Evolutionary conservation across 1,284 basidiomycete genomes (phyloP), one percentile per base, ranked within the genome.

Genomic region (Neonothopanus nambi): DNA sequence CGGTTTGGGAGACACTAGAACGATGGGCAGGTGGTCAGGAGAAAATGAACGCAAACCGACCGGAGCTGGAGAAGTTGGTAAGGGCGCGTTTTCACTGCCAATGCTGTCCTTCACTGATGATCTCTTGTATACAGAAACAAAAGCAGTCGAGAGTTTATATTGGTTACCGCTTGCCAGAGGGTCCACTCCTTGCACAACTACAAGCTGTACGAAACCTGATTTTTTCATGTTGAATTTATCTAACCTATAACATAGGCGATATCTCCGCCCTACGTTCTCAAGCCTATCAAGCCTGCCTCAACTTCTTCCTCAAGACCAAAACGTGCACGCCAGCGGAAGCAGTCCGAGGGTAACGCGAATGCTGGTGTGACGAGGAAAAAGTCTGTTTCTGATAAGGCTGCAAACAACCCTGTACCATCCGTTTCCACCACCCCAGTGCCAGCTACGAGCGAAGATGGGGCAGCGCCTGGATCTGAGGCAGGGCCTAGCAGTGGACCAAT

Each of bases 1-100:
- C 69, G 2, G 59, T 87, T 20, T 81, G 78, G 75, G 82, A 85
- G 43, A 72, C 76, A 1, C 64, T 89, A 36, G 65, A 67, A 20
- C 71, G 75, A 18, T 89, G 87, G 87, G 70, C 73, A 13, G 86
- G 84, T 18, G 72, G 76, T 15, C 69, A 76, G 52, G 71, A 77
- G 20, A 77, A 74, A 52, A 68, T 78, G 59, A 73, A 75, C 7
- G 59, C 67, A 51, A 73, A 73, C 64, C 70, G 65, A 39, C 65
- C 65, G 38, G 67, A 70, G 46, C 66, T 85, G 17, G 60, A 68
- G 15, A 66, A 69, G 39, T 67, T 78, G 55, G 82, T 82, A 60
- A 60, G 63, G 51, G 13, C 5, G 6, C 18, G 11, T 37, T 43
- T 13, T 11, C 7, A 2, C 18, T 7, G 28, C 4, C 15, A 6